A percentile compares a stretch with the other conserved stretches of the same genome.
phyloP scores from a whole-genome alignment of 805 yeast species.

The Scheffersomyces amazonensis region DNA sequence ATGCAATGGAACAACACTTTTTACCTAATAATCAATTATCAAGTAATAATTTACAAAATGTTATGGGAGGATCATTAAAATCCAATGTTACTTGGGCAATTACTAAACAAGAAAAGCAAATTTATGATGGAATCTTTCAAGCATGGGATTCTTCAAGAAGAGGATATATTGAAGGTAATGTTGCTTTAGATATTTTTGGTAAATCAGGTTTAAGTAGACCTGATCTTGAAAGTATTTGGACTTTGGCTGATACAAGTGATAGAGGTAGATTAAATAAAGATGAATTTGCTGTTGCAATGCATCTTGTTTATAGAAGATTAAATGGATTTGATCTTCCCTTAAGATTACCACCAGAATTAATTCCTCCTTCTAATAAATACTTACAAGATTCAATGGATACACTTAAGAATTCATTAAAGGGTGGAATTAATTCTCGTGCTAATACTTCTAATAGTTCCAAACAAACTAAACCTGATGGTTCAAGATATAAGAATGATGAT shows the following conservation, averaged over 20 bases:
- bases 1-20: slow-evolving; percentile 64
- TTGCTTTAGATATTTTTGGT: slow-evolving; percentile 82
- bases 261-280: slow-evolving; percentile 82
- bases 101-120: slow-evolving; percentile 79
- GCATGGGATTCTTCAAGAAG: slow-evolving; percentile 74
- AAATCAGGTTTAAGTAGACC: slow-evolving; percentile 85
- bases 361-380: slow-evolving; percentile 81
- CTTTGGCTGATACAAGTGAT: slow-evolving; percentile 76
- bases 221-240: slow-evolving; percentile 91
- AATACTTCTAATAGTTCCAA: slow-evolving; percentile 19
- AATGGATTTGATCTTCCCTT: slow-evolving; percentile 86
- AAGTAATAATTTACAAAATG: slow-evolving; percentile 36
- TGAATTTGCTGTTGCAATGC: slow-evolving; percentile 97
- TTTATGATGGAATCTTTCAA: slow-evolving; percentile 82
- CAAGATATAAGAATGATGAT: slow-evolving; percentile 67
- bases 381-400: slow-evolving; percentile 68
- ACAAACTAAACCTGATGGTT: slow-evolving; percentile 23
- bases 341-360: slow-evolving; percentile 79
- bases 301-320: slow-evolving; percentile 83
- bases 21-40: slow-evolving; percentile 49
- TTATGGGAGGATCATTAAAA: slow-evolving; percentile 42
- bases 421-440: slow-evolving; percentile 19
- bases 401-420: slow-evolving; percentile 63
- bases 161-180: slow-evolving; percentile 75
- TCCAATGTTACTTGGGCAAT: slow-evolving; percentile 76